A percentile compares a stretch with the other conserved stretches of the same genome.
Evolutionary conservation across 2,329 filamentous ascomycete genomes (phyloP).

Genomic region (Stagonosporopsis chrysanthemi): DNA sequence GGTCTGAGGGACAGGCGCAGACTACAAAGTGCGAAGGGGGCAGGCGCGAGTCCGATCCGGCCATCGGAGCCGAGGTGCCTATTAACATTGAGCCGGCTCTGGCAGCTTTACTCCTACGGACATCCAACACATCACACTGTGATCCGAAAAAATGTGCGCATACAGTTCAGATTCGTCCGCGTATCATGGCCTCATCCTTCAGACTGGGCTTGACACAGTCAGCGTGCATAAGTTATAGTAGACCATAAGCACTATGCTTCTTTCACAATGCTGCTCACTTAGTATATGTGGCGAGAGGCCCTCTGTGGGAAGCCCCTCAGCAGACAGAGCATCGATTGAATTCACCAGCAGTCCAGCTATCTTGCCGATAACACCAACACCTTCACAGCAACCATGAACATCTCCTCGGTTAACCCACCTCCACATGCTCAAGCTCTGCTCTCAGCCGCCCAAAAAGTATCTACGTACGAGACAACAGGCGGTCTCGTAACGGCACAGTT

Average conservation of each 20-base stretch:
- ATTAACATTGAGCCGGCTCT: not conserved
- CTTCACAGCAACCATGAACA: conserved; percentile 23
- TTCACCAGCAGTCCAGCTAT: not conserved
- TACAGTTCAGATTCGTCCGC: not conserved
- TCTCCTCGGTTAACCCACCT: conserved; percentile 24
- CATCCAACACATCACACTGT: not conserved
- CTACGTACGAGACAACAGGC: conserved; percentile 41
- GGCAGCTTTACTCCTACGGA: not conserved
- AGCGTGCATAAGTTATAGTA: not conserved
- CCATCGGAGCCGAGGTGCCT: conserved; percentile 3
- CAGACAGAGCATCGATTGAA: not conserved
- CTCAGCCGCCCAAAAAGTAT: conserved; percentile 31
- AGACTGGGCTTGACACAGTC: not conserved
- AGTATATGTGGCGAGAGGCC: not conserved
- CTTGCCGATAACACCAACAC: too few relatives aligned
- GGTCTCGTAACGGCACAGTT: conserved; percentile 38
- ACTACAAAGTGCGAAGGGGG: not conserved
- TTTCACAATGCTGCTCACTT: not conserved
- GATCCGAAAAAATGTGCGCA: not conserved
- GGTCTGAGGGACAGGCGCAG: not conserved
- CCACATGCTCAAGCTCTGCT: conserved; percentile 36
- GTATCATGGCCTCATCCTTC: not conserved
- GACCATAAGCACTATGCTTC: conserved; percentile 12
- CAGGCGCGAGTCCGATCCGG: conserved; percentile 3
- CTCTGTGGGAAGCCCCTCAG: not conserved